phyloP scores from a whole-genome alignment of 179 eudicot genomes.

The Drosera spatulata region DNA sequence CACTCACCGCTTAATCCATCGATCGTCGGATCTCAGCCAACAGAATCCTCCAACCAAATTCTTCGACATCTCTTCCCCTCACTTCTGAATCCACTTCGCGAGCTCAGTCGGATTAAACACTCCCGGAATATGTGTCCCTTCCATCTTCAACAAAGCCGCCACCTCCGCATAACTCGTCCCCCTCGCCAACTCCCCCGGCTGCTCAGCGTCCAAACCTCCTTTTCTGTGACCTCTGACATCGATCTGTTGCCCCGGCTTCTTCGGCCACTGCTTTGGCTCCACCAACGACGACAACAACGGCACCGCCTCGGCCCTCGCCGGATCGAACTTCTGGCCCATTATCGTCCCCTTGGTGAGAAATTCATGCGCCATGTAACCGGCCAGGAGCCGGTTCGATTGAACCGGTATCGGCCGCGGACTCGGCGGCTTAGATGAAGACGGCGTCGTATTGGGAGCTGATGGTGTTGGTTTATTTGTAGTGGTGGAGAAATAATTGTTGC shows the following conservation, averaged over 20 bases:
- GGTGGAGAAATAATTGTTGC: slow-evolving; percentile 14
- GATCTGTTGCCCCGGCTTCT: slow-evolving; percentile 10
- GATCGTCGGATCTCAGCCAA: too few relatives aligned
- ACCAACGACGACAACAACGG: slow-evolving; percentile 6
- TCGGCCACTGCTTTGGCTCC: not conserved
- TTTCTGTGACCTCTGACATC: not conserved
- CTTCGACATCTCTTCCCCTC: slow-evolving; percentile 2
- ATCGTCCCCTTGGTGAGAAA: slow-evolving; percentile 36
- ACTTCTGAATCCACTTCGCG: slow-evolving; percentile 66
- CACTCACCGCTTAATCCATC: too few relatives aligned
- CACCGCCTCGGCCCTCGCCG: slow-evolving; percentile 28
- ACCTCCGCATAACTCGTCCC: slow-evolving; percentile 44
- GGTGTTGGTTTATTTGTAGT: slow-evolving; percentile 2
- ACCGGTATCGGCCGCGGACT: slow-evolving; percentile 6
- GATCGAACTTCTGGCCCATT: slow-evolving; percentile 38
- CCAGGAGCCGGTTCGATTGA: slow-evolving; percentile 25
- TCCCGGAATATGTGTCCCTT: slow-evolving; percentile 65
- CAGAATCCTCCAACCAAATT: too few relatives aligned
- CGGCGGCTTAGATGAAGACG: not conserved
- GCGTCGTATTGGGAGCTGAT: slow-evolving; percentile 8
- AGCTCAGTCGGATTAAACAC: slow-evolving; percentile 70
- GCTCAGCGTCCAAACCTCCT: too few relatives aligned
- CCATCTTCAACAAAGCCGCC: slow-evolving; percentile 39
- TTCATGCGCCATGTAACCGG: slow-evolving; percentile 49
- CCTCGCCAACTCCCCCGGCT: not conserved